These are phyloP conservation scores for Aspergillus affinis DNA, from an alignment of 495 filamentous ascomycete species.

Conservation along the genomic window DNA sequence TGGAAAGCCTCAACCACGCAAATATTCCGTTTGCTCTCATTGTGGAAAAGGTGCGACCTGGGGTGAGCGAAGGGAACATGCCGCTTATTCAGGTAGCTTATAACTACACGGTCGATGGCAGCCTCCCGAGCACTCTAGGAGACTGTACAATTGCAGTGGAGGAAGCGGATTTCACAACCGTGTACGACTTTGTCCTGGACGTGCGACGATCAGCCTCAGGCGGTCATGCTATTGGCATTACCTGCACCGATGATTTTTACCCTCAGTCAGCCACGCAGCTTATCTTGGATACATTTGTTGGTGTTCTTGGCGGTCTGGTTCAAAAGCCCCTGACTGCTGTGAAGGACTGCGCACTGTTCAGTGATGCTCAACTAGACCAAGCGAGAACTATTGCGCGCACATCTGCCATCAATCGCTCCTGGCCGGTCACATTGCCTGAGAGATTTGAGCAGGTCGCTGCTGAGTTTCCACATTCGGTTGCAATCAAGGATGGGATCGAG, in stretches of 20 bases:
- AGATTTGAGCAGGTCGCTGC: not conserved
- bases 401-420: not conserved
- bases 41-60: not conserved
- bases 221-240: not conserved
- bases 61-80: slow-evolving; percentile 1
- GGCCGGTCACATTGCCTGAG: not conserved
- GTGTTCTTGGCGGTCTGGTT: not conserved
- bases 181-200: not conserved
- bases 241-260: not conserved
- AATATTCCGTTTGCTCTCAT: not conserved
- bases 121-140: not conserved
- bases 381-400: not conserved
- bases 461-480: not conserved
- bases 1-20: not conserved
- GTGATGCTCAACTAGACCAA: not conserved
- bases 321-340: not conserved
- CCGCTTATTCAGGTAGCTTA: slow-evolving; percentile 4
- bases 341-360: slow-evolving; percentile 1
- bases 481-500: not conserved
- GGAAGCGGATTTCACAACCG: not conserved
- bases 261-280: not conserved
- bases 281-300: not conserved
- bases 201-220: not conserved
- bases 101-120: not conserved
- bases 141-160: not conserved